These are phyloP conservation scores for Echeveria elegans DNA, from an alignment of 164 flowering plant genomes.

Conservation along the genomic window DNA sequence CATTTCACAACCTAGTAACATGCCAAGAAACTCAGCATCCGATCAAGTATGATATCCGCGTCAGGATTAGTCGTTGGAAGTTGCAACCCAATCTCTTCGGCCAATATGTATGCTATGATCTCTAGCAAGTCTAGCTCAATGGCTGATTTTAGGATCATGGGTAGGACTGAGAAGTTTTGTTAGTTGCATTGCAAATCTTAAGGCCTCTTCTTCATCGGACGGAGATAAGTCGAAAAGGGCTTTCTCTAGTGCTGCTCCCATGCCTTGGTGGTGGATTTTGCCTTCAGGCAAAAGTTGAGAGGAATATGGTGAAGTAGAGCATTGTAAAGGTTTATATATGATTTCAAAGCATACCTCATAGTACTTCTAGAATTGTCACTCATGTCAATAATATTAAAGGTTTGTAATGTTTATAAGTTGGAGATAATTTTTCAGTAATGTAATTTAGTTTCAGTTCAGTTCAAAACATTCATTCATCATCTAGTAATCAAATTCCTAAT, in stretches of 20 bases:
- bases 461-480: too few species aligned
- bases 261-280: neutral
- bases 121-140: constrained; percentile 67
- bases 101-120: constrained; percentile 42
- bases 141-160: constrained; percentile 64
- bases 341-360: neutral
- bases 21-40: constrained; percentile 64
- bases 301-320: neutral
- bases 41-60: constrained; percentile 61
- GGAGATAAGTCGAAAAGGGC: neutral
- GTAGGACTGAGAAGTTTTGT: constrained; percentile 48
- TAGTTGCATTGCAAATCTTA: constrained; percentile 52
- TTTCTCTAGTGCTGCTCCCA: neutral
- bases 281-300: neutral
- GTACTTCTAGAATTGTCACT: neutral
- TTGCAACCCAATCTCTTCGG: constrained; percentile 46
- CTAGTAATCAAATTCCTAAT: too few species aligned
- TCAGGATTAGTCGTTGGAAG: constrained; percentile 55
- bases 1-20: constrained; percentile 51
- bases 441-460: too few species aligned
- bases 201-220: constrained; percentile 27
- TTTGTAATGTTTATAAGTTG: too few species aligned
- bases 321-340: neutral
- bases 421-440: too few species aligned
- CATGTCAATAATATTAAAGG: too few species aligned